Percentiles rank a stretch among this genome's conserved stretches.
Conservation (phyloP, 345 rosid species). For the Bruguiera parviflora region DNA sequence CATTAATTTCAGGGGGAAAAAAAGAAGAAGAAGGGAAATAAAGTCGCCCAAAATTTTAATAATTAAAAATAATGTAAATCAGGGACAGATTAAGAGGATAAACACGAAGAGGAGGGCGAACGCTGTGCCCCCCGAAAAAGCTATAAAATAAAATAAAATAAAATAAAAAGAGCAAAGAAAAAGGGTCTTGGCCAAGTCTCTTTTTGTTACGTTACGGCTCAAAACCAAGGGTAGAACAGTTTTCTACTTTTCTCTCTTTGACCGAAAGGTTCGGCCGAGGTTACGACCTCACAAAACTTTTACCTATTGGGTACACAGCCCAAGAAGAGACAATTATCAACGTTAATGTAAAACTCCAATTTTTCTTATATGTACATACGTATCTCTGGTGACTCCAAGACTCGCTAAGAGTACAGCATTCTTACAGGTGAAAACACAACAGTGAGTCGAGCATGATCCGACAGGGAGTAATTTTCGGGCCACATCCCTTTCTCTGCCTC, state of each 20-base stretch:
- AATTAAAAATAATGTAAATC: too few relatives aligned
- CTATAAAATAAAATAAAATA: too few relatives aligned
- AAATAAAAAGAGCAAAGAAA: not conserved
- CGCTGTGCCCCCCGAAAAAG: too few relatives aligned
- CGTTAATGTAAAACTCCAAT: not conserved
- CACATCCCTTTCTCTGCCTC: constrained; percentile 73
- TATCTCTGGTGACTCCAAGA: not conserved
- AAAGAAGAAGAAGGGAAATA: too few relatives aligned
- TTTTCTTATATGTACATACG: not conserved
- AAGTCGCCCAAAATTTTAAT: too few relatives aligned
- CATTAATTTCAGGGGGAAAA: too few relatives aligned
- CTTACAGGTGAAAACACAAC: constrained; percentile 66
- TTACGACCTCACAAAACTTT: not conserved
- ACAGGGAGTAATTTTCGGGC: constrained; percentile 74
- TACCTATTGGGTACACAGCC: not conserved
- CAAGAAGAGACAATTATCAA: not conserved
- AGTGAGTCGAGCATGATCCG: constrained; percentile 74
- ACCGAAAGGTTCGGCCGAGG: constrained; percentile 9
- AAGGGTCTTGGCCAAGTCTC: too few relatives aligned
- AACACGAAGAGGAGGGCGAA: too few relatives aligned
- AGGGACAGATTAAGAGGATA: too few relatives aligned
- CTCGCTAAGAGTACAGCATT: constrained; percentile 43
- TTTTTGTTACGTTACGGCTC: too few relatives aligned
- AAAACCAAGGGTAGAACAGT: too few relatives aligned
- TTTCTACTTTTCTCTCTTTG: not conserved